Conservation (phyloP, 768 basidiomycete species). For the Nidularia pulvinata region DNA sequence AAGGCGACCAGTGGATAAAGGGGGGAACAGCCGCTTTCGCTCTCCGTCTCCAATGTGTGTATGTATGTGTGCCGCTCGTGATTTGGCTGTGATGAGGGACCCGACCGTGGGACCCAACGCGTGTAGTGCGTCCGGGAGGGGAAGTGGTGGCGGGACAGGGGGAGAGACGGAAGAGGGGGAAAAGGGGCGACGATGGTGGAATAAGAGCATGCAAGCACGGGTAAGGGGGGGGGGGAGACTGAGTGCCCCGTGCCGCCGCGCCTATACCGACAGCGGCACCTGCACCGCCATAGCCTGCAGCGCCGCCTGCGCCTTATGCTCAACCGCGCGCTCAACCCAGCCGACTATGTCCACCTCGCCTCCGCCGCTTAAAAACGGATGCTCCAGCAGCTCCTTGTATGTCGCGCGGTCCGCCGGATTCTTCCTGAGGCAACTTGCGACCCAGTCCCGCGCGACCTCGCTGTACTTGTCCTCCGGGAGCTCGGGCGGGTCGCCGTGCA, state of each 20-base stretch:
- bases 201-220: no score
- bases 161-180: no score
- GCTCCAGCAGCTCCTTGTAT: constrained; percentile 81
- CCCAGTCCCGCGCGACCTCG: constrained; percentile 78
- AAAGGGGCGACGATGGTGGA: no score
- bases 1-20: no score
- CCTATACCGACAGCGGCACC: constrained; percentile 12
- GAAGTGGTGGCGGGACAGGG: no score
- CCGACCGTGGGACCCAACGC: no score
- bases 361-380: constrained; percentile 77
- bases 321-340: constrained; percentile 70
- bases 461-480: constrained; percentile 73
- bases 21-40: no score
- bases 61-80: no score
- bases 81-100: no score
- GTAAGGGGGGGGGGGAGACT: no score
- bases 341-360: constrained; percentile 77
- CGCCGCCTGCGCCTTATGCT: constrained; percentile 8
- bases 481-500: constrained; percentile 90
- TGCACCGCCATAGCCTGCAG: constrained; percentile 7
- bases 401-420: constrained; percentile 77
- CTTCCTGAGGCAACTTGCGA: constrained; percentile 79
- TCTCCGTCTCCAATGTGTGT: no score
- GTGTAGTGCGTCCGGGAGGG: no score
- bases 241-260: neutral